Conservation (phyloP, 768 basidiomycete genomes). For the Pleurotus tuber-regium region DNA sequence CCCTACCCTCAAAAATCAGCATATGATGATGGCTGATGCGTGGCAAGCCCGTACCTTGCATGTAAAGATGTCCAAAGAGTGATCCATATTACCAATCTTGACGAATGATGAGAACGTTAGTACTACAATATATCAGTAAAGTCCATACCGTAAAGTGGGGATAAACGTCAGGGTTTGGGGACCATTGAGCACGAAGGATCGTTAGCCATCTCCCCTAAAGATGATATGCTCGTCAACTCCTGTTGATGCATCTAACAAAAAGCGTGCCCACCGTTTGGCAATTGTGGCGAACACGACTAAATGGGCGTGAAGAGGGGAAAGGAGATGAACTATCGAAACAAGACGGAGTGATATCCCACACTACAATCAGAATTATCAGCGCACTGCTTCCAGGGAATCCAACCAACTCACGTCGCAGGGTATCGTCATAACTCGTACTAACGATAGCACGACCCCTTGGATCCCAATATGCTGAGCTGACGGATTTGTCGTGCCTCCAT, state of each 20-base stretch:
- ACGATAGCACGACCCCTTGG: constrained; percentile 74
- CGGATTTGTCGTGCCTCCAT: constrained; percentile 71
- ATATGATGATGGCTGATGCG: not conserved
- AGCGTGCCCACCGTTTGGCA: constrained; percentile 72
- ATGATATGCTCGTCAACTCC: not conserved
- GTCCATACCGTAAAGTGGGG: constrained; percentile 83
- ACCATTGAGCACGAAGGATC: constrained; percentile 76
- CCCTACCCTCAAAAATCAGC: constrained; percentile 42
- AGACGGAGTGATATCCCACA: constrained; percentile 70
- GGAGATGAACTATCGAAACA: constrained; percentile 41
- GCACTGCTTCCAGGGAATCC: not conserved
- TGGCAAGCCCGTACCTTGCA: constrained; percentile 48
- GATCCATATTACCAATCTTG: constrained; percentile 78
- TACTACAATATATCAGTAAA: constrained; percentile 6
- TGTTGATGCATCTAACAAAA: not conserved
- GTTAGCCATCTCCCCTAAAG: constrained; percentile 80
- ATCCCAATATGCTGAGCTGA: constrained; percentile 86
- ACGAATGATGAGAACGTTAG: not conserved
- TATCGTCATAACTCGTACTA: constrained; percentile 85
- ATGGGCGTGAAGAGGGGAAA: constrained; percentile 65
- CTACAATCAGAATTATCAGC: constrained; percentile 33
- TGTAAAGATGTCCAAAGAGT: constrained; percentile 71
- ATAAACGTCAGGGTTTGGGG: constrained; percentile 70
- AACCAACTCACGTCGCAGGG: constrained; percentile 55
- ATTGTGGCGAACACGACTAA: constrained; percentile 62